Evolutionary conservation across 164 flowering plant genomes (phyloP), one percentile per base, ranked within the genome.

Genomic region (Dillenia suffruticosa): DNA sequence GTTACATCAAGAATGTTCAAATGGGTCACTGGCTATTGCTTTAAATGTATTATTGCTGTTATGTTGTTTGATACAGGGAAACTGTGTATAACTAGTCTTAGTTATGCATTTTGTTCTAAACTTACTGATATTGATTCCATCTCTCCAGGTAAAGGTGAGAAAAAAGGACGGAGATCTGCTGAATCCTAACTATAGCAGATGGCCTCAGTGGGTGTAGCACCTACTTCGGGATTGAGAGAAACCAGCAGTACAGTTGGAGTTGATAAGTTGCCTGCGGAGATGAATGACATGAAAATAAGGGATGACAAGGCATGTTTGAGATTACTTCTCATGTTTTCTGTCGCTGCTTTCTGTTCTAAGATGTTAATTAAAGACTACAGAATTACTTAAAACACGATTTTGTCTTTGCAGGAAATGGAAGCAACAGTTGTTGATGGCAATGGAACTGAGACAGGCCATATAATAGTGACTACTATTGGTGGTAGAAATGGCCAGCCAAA

Each of bases 241-340:
- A 58, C 77, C 9, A 52, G 68, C 67, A 80, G 82, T 43, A 50
- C 73, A 24, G 72, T 58, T 50, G 84, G 72, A 50, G 79, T 81
- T 61, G 92, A 87, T 71, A 82, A 63, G 61, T 74, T 89, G 59
- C 93, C 90, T 10, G 90, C 78, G n/a, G 90, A 85, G 68, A 83
- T 89, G 87, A 89, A 82, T 70, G 88, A 82, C 66, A 86, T 89
- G 92, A 89, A 79, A 70, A 78, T 89, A 54, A 80, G 79, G 73
- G 92, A 89, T 69, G 92, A 84, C 44, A 87, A 82, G 88, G 40
- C 40, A 32, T 32, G 40, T 32, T 32, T 32, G 40, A 32, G 7
- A 5, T 32, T 32, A 32, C 7, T 32, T 32, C 40, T 32, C 7
- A 32, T 32, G 40, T 4, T 32, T 32, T 32, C 40, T 32, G 40